Evolutionary conservation across 148 eudicot genomes (phyloP), one percentile per base, ranked within the genome.

Genomic region (Chenopodium berlandieri): DNA sequence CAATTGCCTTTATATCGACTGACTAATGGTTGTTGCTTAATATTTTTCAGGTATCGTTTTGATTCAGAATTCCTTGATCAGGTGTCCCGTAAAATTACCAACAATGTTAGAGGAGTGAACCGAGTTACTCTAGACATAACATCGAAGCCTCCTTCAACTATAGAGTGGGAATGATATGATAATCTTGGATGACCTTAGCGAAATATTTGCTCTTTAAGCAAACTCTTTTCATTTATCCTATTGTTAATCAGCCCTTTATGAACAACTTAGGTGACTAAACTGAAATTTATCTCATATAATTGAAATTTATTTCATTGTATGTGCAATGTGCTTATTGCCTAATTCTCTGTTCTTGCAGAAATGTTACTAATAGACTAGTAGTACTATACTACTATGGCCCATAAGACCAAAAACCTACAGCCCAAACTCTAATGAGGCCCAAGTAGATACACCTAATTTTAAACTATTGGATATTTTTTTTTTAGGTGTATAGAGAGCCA

Each of bases 111-210:
- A 23, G 98, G 98, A 54, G 93, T 96, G 65, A 96, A 96, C 84
- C 89, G 99, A 63, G 98, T 96, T 78, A 91, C 91, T 79, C 90
- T 86, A 75, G 99, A 96, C 84, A 94, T 96, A 64, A 96, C 99
- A 78, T 96, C 99, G n/a, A 96, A 96, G 88, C 99, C 99, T 68
- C 99, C 99, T 71, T 88, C 98, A 62, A 96, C 99, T 7, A 96
- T 94, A 32, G 99, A 96, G 79, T 96, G 99, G 99, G 98, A 96
- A 89, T 94, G 85, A 88, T 71, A 62, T 25, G 65, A 23, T 46
- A 50, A 27, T 50, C 40, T 52, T 52, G 20, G 3, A 74, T 8
- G 37, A n/a, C 75, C 13, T 22, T 25, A 46, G 25, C 46, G n/a
- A 7, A 40, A 23, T 76, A 25, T 77, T 82, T 76, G 20, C 62